Base-by-base conservation (phyloP, 768 basidiomycete genomes). In the Tylopilus plumbeoviolaceoides region DNA sequence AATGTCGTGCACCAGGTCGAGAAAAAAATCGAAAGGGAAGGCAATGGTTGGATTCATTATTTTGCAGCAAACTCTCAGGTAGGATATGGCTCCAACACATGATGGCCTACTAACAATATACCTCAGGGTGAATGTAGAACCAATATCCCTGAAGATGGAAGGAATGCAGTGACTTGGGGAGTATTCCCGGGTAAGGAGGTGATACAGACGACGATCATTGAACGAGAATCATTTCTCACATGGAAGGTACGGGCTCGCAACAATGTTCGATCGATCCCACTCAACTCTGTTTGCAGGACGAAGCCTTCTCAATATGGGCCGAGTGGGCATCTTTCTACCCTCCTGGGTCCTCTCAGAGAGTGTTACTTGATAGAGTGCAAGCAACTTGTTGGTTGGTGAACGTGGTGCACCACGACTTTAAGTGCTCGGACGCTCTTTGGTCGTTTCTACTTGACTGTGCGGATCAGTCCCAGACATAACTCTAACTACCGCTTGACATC, bases 81-180 rank as follows among this genome's bases (percentile, higher is more conserved):
- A 56, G 52, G 79, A 12, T 12, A 33, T 39, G 25, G 1, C 48
- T 41, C 18, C 46, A 5, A 17, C 41, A 17, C 38, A 42, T 9
- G 15, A 45, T 35, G 39, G 27, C 10, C 20, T 47, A 43, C 17
- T 15, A 15, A 38, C 18, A 35, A 20, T 7, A 12, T 45, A 1
- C 23, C 14, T 51, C 5, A 92, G 88, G 94, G 90, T 25, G 87
- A 91, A 45, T 84, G 78, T 55, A 74, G 77, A 58, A 92, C 83
- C 12, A 98, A 97, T 65, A 82, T 95, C 21, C 75, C 80, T 1
- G 82, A 86, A 43, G 83, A 81, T 31, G 87, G 83, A 14, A 81
- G 90, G 51, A 98, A 98, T 68, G 95, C 94, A 0, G 97, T 99
- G 7, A 99, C 97, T 1, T 99, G 97, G 97, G 97, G 95, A 51